Evolutionary conservation across 345 rosid species (phyloP).

Genomic region (Eucalyptus erythrocorys): DNA sequence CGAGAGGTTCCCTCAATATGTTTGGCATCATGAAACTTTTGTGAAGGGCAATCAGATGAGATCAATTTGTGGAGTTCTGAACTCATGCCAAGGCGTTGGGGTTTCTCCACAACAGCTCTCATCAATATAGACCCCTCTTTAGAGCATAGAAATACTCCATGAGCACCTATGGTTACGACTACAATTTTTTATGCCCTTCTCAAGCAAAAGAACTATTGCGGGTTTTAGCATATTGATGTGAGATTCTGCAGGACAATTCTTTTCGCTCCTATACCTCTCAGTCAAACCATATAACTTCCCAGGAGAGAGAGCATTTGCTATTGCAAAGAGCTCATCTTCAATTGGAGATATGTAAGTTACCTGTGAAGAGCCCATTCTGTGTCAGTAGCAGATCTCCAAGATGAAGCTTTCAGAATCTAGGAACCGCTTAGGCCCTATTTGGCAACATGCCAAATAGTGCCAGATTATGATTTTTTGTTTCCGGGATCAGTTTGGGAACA

Average conservation of each 20-base stretch:
- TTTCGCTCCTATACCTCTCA: not conserved
- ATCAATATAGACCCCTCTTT: constrained; percentile 15
- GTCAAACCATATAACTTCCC: constrained; percentile 9
- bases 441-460: too few species aligned
- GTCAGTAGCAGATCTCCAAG: not conserved
- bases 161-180: constrained; percentile 57
- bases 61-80: constrained; percentile 19
- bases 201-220: constrained; percentile 53
- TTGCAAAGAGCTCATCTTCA: constrained; percentile 72
- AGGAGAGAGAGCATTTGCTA: constrained; percentile 65
- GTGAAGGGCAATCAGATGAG: constrained; percentile 29
- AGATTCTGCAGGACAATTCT: constrained; percentile 8
- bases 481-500: too few species aligned
- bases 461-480: too few species aligned
- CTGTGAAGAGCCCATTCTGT: constrained; percentile 12
- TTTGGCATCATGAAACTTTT: constrained; percentile 2
- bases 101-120: constrained; percentile 4
- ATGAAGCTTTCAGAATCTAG: not conserved
- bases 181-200: constrained; percentile 60
- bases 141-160: constrained; percentile 62
- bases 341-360: constrained; percentile 65
- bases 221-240: constrained; percentile 45
- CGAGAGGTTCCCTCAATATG: not conserved
- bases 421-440: too few species aligned
- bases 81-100: not conserved